Conservation (phyloP, 805 yeast species). For the Zygosaccharomyces siamensis region DNA sequence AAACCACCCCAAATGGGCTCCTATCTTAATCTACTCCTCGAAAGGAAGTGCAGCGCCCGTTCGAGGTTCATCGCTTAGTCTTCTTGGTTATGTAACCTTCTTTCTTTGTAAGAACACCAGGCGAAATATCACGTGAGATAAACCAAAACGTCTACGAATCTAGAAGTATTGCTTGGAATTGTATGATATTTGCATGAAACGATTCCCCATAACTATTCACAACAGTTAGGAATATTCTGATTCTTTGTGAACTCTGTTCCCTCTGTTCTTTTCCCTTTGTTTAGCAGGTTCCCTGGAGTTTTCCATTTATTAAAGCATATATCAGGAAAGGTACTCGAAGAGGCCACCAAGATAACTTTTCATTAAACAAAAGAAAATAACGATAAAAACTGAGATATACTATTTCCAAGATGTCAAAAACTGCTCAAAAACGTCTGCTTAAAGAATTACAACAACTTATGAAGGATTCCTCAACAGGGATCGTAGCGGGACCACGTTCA, state of each 20-base stretch:
- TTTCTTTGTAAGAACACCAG: neutral
- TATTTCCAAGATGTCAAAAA: slow-evolving; percentile 34
- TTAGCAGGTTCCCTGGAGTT: neutral
- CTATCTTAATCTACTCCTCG: neutral
- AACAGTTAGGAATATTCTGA: neutral
- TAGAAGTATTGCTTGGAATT: neutral
- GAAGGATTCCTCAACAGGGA: slow-evolving; percentile 89
- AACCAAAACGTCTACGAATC: neutral
- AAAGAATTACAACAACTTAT: slow-evolving; percentile 85
- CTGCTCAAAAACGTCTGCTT: slow-evolving; percentile 82
- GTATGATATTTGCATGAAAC: neutral
- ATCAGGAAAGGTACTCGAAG: neutral
- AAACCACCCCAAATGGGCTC: slow-evolving; percentile 2
- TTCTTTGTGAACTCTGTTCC: neutral
- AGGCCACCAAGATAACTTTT: neutral
- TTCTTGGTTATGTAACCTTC: neutral
- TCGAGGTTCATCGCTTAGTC: slow-evolving; percentile 2
- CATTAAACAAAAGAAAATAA: neutral
- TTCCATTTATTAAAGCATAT: neutral
- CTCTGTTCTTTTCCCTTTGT: neutral
- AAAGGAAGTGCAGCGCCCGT: neutral
- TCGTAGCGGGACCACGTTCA: slow-evolving; percentile 82
- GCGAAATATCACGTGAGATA: neutral
- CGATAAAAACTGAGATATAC: neutral
- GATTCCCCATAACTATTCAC: neutral